Evolutionary conservation across 2,329 filamentous ascomycete species (phyloP).

Genomic region (Neopestalotiopsis rosae): DNA sequence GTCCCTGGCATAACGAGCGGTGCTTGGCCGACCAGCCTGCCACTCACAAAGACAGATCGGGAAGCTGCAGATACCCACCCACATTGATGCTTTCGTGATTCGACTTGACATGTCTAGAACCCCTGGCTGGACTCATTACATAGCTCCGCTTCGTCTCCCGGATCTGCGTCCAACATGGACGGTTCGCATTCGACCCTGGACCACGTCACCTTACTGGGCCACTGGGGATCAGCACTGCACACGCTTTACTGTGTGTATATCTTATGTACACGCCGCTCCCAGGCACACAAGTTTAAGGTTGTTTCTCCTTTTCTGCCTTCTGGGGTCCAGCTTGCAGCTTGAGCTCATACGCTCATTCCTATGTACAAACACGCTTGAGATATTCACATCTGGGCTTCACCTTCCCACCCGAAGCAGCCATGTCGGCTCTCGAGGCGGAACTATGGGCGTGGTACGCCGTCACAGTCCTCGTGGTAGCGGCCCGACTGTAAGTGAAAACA

Average conservation of each 20-base stretch:
- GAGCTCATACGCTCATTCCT: not conserved
- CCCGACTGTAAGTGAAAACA: constrained; percentile 42
- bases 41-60: not conserved
- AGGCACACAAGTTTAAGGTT: not conserved
- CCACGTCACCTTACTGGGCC: constrained; percentile 9
- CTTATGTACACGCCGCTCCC: not conserved
- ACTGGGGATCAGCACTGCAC: not conserved
- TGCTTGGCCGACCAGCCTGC: not conserved
- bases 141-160: constrained; percentile 6
- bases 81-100: constrained; percentile 2
- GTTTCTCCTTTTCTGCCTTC: not conserved
- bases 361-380: not conserved
- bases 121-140: not conserved
- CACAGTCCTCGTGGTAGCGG: constrained; percentile 42
- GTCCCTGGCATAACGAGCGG: not conserved
- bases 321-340: not conserved
- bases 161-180: constrained; percentile 6
- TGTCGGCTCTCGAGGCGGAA: constrained; percentile 38
- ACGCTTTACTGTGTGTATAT: too few species aligned
- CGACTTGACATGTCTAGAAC: not conserved
- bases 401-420: constrained; percentile 7
- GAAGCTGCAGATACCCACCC: constrained; percentile 2
- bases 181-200: not conserved
- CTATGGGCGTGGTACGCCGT: constrained; percentile 52
- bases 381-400: not conserved